Evolutionary conservation across 2,329 filamentous ascomycete genomes (phyloP), one percentile per base, ranked within the genome.

Genomic region (Sordariomycetes sp.): DNA sequence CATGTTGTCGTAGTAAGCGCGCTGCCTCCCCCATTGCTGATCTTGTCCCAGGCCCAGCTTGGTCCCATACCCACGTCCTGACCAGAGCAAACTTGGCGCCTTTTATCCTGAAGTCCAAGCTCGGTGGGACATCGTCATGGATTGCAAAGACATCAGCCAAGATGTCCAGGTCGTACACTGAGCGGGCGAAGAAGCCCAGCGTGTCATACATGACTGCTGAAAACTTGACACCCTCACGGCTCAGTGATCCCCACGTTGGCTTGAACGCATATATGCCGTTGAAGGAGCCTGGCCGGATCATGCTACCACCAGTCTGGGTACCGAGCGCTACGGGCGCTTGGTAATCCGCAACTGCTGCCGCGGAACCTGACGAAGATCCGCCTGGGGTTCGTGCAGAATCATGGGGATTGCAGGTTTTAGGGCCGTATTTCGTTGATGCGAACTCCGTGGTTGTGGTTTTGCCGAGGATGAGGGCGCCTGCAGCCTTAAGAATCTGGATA

Each of bases 321-420:
- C 77, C 79, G 0, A 84, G 55, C 0, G 58, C 67, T 9, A 83
- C 45, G 0, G 77, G 73, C 1, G 67, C 68, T 41, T 83, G 79
- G 34, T 70, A 69, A 41, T 83, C 79, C 6, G 61, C 78, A 1
- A 84, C 77, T 1, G 75, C 77, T 0, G 79, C 77, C 0, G 64
- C 79, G 0, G 78, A 82, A 0, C 80, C 79, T 0, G 76, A 75
- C 0, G 76, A 82, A 0, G 78, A 82, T 30, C 79, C 79, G 1
- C 79, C 79, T 0, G 79, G 79, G 0, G 79, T 82, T 5, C 81
- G 68, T n/a, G 12, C 8, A 1, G 58, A 49, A 45, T 82, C 78
- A 42, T 86, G 84, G 0, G 79, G 75, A 47, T 84, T 84, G 4
- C 53, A 48, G 1, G 75, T 77, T 33, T 61, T 61, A 2, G 68